These are phyloP conservation scores for Podila horticola DNA, from an alignment of 192 early-diverging fungal genomes.

Conservation along the genomic window DNA sequence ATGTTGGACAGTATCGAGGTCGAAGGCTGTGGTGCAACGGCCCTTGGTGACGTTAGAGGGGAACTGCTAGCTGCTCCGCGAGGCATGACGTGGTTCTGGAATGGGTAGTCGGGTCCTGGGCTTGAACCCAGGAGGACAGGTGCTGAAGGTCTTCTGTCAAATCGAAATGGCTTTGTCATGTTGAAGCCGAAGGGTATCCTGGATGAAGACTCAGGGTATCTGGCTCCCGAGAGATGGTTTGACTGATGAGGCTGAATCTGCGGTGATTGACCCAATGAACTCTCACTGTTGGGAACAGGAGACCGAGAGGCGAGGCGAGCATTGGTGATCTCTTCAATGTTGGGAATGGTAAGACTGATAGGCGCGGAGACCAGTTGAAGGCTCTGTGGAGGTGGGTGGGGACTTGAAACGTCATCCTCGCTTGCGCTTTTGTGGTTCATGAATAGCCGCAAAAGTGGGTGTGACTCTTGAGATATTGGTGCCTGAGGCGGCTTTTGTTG, in stretches of 20 bases:
- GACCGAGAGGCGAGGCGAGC: slow-evolving; percentile 42
- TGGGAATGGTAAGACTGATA: slow-evolving; percentile 38
- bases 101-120: slow-evolving; percentile 25
- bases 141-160: slow-evolving; percentile 42
- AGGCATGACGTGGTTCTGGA: slow-evolving; percentile 13
- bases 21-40: slow-evolving; percentile 17
- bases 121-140: slow-evolving; percentile 32
- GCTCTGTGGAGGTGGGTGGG: slow-evolving; percentile 13
- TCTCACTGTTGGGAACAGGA: slow-evolving; percentile 14
- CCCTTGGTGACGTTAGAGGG: slow-evolving; percentile 33
- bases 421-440: slow-evolving; percentile 44
- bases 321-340: slow-evolving; percentile 37
- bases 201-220: slow-evolving; percentile 4
- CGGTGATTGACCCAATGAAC: slow-evolving; percentile 3
- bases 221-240: slow-evolving; percentile 9
- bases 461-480: slow-evolving; percentile 32
- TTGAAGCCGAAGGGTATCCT: slow-evolving; percentile 43
- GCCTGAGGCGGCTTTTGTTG: slow-evolving; percentile 18
- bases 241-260: neutral
- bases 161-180: slow-evolving; percentile 34
- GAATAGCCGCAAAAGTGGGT: slow-evolving; percentile 38
- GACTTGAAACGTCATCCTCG: slow-evolving; percentile 35
- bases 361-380: slow-evolving; percentile 19
- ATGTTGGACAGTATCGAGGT: slow-evolving; percentile 31
- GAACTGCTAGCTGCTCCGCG: slow-evolving; percentile 19